These are phyloP conservation scores for Lepidopterella palustris DNA, from an alignment of 495 filamentous ascomycete genomes.

Conservation along the genomic window DNA sequence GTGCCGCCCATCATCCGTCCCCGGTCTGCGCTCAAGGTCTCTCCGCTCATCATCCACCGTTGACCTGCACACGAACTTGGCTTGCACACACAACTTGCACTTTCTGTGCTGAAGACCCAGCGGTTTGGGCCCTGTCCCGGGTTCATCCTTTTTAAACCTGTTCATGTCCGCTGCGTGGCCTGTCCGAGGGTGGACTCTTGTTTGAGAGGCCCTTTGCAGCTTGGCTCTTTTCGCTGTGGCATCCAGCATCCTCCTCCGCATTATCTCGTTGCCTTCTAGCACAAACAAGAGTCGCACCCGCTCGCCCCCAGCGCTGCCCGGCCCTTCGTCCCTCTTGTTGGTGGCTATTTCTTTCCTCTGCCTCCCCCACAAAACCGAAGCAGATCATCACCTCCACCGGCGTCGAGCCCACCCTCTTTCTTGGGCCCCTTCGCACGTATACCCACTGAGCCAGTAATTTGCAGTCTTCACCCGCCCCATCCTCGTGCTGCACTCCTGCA, in stretches of 20 bases:
- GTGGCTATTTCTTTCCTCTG: too few relatives aligned
- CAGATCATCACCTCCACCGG: too few relatives aligned
- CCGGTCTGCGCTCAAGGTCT: too few relatives aligned
- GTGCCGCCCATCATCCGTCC: too few relatives aligned
- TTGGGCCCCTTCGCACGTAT: neutral
- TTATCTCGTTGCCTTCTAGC: conserved; percentile 4
- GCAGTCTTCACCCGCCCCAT: neutral
- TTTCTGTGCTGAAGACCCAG: neutral
- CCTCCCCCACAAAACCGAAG: too few relatives aligned
- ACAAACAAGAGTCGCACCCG: conserved; percentile 7
- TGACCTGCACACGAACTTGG: too few relatives aligned
- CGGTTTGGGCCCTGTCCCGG: neutral
- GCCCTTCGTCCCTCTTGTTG: neutral
- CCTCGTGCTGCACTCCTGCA: neutral
- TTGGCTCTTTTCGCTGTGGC: neutral
- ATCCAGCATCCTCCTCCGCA: neutral
- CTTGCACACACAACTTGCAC: neutral
- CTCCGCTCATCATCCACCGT: neutral
- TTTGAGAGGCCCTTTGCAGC: neutral
- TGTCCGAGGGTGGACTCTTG: neutral
- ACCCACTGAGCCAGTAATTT: neutral
- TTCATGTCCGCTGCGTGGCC: conserved; percentile 1
- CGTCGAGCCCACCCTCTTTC: too few relatives aligned
- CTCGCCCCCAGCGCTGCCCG: neutral
- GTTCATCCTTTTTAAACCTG: neutral